Conservation (phyloP, 1,284 basidiomycete genomes). For the Vanrija pseudolonga region DNA sequence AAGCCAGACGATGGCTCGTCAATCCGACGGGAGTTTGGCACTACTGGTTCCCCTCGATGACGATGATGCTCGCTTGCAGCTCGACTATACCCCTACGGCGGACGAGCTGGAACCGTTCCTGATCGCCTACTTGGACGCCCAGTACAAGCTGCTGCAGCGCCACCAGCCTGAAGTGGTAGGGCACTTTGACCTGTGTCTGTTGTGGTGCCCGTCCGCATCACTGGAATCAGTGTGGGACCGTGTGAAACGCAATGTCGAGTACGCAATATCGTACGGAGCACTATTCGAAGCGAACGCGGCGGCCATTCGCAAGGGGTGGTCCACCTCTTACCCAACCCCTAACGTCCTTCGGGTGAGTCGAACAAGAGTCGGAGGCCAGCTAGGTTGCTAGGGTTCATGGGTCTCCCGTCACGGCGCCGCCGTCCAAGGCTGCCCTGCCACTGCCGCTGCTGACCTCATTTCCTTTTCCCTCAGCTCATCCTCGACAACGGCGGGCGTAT, state of each 20-base stretch:
- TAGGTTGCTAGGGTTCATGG: not conserved
- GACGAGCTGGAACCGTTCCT: slow-evolving; percentile 52
- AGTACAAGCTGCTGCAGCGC: slow-evolving; percentile 63
- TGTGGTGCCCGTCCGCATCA: slow-evolving; percentile 64
- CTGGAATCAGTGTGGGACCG: slow-evolving; percentile 62
- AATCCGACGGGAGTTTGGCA: slow-evolving; percentile 15
- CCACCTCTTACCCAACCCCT: slow-evolving; percentile 71
- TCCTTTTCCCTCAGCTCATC: slow-evolving; percentile 60
- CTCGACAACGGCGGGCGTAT: slow-evolving; percentile 64
- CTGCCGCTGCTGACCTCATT: slow-evolving; percentile 6
- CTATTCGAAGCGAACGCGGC: slow-evolving; percentile 92
- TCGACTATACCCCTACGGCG: slow-evolving; percentile 13
- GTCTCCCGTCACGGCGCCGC: not conserved
- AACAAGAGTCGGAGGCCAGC: no score
- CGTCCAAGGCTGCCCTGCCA: no score
- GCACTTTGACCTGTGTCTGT: slow-evolving; percentile 84
- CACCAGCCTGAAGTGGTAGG: slow-evolving; percentile 87
- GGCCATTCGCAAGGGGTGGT: slow-evolving; percentile 88
- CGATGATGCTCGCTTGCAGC: slow-evolving; percentile 5
- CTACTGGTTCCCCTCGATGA: slow-evolving; percentile 55
- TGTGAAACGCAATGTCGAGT: slow-evolving; percentile 71
- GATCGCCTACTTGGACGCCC: slow-evolving; percentile 73
- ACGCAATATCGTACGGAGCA: slow-evolving; percentile 76
- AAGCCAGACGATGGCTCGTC: slow-evolving; percentile 1
- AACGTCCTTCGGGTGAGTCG: slow-evolving; percentile 69